Percentiles rank a stretch among this genome's conserved stretches.
Evolutionary conservation across 441 rosid species (phyloP).

Genomic region (Codiaeum variegatum): DNA sequence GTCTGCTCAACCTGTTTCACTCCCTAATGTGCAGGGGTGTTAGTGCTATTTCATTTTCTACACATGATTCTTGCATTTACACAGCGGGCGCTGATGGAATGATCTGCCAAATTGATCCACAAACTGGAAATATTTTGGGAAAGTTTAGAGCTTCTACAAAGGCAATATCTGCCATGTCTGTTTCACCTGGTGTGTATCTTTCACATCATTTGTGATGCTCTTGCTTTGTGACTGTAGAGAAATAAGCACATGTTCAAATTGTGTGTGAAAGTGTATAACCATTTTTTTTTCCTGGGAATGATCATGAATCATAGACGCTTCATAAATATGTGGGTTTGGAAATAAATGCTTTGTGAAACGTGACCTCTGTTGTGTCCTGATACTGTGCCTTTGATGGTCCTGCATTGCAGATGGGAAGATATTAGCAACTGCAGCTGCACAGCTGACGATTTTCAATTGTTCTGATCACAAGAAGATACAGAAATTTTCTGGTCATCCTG

Average conservation of each 20-base stretch:
- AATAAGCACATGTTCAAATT: neutral
- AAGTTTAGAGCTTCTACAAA: slow-evolving; percentile 79
- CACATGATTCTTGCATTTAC: slow-evolving; percentile 52
- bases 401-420: slow-evolving; percentile 63
- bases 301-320: neutral
- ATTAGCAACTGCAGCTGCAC: slow-evolving; percentile 78
- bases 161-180: slow-evolving; percentile 68
- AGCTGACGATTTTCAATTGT: slow-evolving; percentile 69
- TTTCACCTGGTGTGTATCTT: slow-evolving; percentile 58
- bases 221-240: slow-evolving; percentile 9
- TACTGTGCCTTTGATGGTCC: slow-evolving; percentile 18
- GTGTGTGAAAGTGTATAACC: neutral
- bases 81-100: slow-evolving; percentile 85
- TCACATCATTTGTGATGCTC: slow-evolving; percentile 1
- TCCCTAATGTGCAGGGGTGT: slow-evolving; percentile 69
- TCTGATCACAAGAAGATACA: slow-evolving; percentile 70
- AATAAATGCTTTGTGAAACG: neutral
- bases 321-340: neutral
- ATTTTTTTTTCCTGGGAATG: neutral
- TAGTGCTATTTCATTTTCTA: slow-evolving; percentile 69
- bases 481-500: slow-evolving; percentile 95
- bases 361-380: slow-evolving; percentile 8
- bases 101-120: slow-evolving; percentile 55
- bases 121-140: slow-evolving; percentile 45
- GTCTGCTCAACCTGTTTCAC: slow-evolving; percentile 8